A percentile compares a stretch with the other conserved stretches of the same genome.
phyloP scores from a whole-genome alignment of 2,329 filamentous ascomycete genomes.

The Rhynchosporium secalis region DNA sequence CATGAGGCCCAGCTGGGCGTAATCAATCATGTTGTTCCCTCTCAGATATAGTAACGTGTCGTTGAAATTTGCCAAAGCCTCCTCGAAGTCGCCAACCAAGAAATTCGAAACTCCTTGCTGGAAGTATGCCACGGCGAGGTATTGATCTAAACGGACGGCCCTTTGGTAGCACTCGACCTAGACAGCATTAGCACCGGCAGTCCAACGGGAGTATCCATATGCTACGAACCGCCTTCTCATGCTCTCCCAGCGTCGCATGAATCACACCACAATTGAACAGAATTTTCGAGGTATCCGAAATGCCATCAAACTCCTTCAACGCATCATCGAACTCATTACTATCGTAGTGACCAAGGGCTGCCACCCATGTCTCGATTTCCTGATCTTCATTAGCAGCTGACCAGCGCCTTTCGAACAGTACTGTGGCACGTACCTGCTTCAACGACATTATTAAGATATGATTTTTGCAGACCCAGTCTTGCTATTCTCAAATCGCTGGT shows the following conservation, averaged over 20 bases:
- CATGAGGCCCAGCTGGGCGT: slow-evolving; percentile 89
- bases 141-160: slow-evolving; percentile 86
- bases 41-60: slow-evolving; percentile 92
- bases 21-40: slow-evolving; percentile 97
- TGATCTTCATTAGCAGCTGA: slow-evolving; percentile 29
- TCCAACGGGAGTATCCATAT: slow-evolving; percentile 13
- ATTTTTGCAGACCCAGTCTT: slow-evolving; percentile 16
- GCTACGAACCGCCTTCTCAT: slow-evolving; percentile 83
- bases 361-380: slow-evolving; percentile 99
- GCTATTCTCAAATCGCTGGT: slow-evolving; percentile 27
- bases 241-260: slow-evolving; percentile 92
- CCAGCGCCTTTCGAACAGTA: slow-evolving; percentile 13
- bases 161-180: slow-evolving; percentile 95
- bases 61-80: slow-evolving; percentile 97
- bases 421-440: slow-evolving; percentile 42
- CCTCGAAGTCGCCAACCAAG: slow-evolving; percentile 92
- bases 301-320: slow-evolving; percentile 77
- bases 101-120: slow-evolving; percentile 99
- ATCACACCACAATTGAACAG: slow-evolving; percentile 98
- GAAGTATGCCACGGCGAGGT: slow-evolving; percentile 96
- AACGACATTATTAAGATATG: slow-evolving; percentile 42
- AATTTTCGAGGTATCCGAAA: slow-evolving; percentile 96
- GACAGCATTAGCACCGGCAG: slow-evolving; percentile 27
- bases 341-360: slow-evolving; percentile 88
- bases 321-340: slow-evolving; percentile 96